Conservation (phyloP, 2,329 filamentous ascomycete species). For the Talaromyces sp. region DNA sequence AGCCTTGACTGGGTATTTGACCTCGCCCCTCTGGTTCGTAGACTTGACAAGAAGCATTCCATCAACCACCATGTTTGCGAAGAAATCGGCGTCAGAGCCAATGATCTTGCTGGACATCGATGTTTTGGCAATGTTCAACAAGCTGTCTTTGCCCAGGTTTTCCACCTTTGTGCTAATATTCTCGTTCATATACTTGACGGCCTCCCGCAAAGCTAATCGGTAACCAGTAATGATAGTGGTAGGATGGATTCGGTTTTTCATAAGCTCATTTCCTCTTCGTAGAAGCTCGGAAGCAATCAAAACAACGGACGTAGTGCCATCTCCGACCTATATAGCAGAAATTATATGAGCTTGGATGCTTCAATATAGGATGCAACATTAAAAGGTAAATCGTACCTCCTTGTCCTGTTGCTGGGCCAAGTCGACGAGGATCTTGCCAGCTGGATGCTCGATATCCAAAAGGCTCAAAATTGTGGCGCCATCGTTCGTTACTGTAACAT, state of each 20-base stretch:
- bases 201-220: constrained; percentile 88
- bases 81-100: constrained; percentile 91
- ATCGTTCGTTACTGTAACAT: constrained; percentile 98
- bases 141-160: constrained; percentile 78
- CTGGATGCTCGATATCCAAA: constrained; percentile 94
- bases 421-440: constrained; percentile 96
- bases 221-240: constrained; percentile 99
- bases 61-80: constrained; percentile 94
- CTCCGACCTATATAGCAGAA: constrained; percentile 59
- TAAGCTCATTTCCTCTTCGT: constrained; percentile 89
- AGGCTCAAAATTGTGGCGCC: constrained; percentile 93
- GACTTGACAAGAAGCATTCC: constrained; percentile 93
- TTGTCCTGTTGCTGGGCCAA: constrained; percentile 98
- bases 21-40: constrained; percentile 81
- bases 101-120: constrained; percentile 99
- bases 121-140: constrained; percentile 93
- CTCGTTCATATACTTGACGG: constrained; percentile 98
- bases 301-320: constrained; percentile 96
- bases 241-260: constrained; percentile 99
- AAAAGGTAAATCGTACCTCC: constrained; percentile 49
- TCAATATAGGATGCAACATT: background rate
- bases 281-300: constrained; percentile 94
- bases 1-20: constrained; percentile 97
- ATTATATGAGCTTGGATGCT: background rate
- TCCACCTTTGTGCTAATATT: constrained; percentile 97